Percentiles rank a stretch among this genome's conserved stretches.
Conservation (phyloP, 768 basidiomycete genomes). For the Psilocybe cyanescens region DNA sequence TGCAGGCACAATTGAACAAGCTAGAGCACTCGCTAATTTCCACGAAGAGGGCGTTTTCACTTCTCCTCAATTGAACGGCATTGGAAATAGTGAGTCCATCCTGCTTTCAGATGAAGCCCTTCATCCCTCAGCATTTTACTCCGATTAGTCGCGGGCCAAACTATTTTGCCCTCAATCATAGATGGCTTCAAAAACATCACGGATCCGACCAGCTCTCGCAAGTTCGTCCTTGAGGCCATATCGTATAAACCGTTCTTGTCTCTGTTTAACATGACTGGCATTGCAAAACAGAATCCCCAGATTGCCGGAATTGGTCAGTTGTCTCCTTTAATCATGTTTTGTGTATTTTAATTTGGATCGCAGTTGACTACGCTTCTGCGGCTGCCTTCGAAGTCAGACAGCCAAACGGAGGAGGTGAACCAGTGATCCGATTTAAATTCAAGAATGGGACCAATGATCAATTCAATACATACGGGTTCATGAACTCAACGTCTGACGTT, state of each 20-base stretch:
- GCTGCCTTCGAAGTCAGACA: slow-evolving; percentile 64
- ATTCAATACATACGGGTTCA: slow-evolving; percentile 52
- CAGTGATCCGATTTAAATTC: slow-evolving; percentile 66
- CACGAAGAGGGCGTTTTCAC: slow-evolving; percentile 76
- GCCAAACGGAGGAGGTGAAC: slow-evolving; percentile 44
- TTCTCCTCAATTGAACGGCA: slow-evolving; percentile 50
- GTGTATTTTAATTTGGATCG: not conserved
- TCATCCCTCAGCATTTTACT: not conserved
- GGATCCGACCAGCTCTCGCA: slow-evolving; percentile 52
- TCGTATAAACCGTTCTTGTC: slow-evolving; percentile 82
- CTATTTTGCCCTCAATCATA: slow-evolving; percentile 66
- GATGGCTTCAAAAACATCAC: slow-evolving; percentile 53
- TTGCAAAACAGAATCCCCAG: slow-evolving; percentile 49
- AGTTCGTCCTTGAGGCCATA: slow-evolving; percentile 61
- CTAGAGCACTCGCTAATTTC: slow-evolving; percentile 67
- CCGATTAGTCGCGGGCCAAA: slow-evolving; percentile 62
- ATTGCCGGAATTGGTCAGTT: slow-evolving; percentile 61
- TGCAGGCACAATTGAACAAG: slow-evolving; percentile 51
- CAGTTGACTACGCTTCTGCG: slow-evolving; percentile 63
- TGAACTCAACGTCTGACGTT: slow-evolving; percentile 47
- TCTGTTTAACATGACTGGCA: slow-evolving; percentile 77
- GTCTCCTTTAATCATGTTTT: not conserved
- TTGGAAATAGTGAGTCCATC: slow-evolving; percentile 60
- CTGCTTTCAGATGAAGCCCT: not conserved
- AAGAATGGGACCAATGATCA: slow-evolving; percentile 65